phyloP scores from a whole-genome alignment of 2,329 filamentous ascomycete species.

The Penicillium sumatraense region DNA sequence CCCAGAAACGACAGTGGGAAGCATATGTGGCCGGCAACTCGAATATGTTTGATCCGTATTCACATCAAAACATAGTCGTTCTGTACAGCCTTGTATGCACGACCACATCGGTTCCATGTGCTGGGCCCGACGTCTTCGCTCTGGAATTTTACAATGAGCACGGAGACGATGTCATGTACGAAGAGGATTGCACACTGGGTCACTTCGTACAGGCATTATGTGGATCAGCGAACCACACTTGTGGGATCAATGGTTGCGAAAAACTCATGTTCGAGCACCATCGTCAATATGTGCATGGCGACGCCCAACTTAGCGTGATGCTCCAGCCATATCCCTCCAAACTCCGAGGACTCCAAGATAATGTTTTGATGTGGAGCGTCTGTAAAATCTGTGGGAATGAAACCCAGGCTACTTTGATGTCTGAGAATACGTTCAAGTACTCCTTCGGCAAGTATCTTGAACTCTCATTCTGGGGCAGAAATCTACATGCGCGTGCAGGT shows the following conservation, averaged over 20 bases:
- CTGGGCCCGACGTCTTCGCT: slow-evolving; percentile 86
- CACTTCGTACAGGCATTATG: slow-evolving; percentile 95
- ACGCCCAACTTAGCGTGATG: slow-evolving; percentile 89
- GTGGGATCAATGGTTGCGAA: slow-evolving; percentile 82
- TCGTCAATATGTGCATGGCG: slow-evolving; percentile 94
- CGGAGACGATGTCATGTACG: slow-evolving; percentile 69
- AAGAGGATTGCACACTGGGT: slow-evolving; percentile 86
- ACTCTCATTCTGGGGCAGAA: slow-evolving; percentile 91
- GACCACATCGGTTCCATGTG: slow-evolving; percentile 88
- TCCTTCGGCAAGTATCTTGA: slow-evolving; percentile 99
- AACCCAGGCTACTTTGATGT: slow-evolving; percentile 88
- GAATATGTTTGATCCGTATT: slow-evolving; percentile 90
- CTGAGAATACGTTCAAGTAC: slow-evolving; percentile 93
- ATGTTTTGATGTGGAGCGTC: slow-evolving; percentile 96
- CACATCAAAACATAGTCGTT: slow-evolving; percentile 95
- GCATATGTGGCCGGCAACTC: slow-evolving; percentile 87
- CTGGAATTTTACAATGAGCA: slow-evolving; percentile 94
- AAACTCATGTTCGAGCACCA: slow-evolving; percentile 91
- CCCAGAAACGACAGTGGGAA: slow-evolving; percentile 95
- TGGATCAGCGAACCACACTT: slow-evolving; percentile 73
- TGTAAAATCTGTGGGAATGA: slow-evolving; percentile 92
- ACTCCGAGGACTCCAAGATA: slow-evolving; percentile 68
- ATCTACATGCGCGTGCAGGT: slow-evolving; percentile 73
- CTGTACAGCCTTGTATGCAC: slow-evolving; percentile 94
- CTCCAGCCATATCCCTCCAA: slow-evolving; percentile 75